Conservation (phyloP, 2,329 filamentous ascomycete genomes). For the Calonectria henricotiae region DNA sequence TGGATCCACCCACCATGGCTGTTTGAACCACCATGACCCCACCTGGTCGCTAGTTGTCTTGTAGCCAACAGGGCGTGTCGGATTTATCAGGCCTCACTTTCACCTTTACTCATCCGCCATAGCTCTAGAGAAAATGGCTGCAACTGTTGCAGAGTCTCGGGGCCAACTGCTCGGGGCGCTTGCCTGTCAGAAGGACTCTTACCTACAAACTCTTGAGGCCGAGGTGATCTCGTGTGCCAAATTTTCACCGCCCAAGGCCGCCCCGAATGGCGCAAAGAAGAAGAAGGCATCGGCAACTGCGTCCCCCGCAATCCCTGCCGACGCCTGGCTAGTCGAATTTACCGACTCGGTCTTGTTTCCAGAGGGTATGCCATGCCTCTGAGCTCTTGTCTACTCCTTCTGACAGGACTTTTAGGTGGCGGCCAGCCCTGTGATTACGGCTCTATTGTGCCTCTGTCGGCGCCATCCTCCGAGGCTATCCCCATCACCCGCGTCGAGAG, state of each 20-base stretch:
- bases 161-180: slow-evolving; percentile 48
- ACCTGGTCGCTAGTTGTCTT: slow-evolving; percentile 9
- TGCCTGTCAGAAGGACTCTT: slow-evolving; percentile 53
- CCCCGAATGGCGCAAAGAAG: slow-evolving; percentile 43
- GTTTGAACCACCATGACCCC: slow-evolving; percentile 1
- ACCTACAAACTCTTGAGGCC: slow-evolving; percentile 48
- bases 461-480: slow-evolving; percentile 36
- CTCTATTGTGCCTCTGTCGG: slow-evolving; percentile 42
- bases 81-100: background rate
- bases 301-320: slow-evolving; percentile 26
- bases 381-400: background rate
- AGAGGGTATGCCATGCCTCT: slow-evolving; percentile 44
- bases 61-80: background rate
- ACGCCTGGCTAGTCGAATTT: slow-evolving; percentile 55
- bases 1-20: slow-evolving; percentile 22
- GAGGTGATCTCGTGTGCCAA: slow-evolving; percentile 54
- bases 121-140: slow-evolving; percentile 11
- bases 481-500: slow-evolving; percentile 50
- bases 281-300: slow-evolving; percentile 36
- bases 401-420: slow-evolving; percentile 45
- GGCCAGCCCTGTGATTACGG: slow-evolving; percentile 56
- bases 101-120: background rate
- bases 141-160: background rate
- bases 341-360: slow-evolving; percentile 55
- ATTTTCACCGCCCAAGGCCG: slow-evolving; percentile 33